These are phyloP conservation scores for Fusarium continuum DNA, from an alignment of 2,329 filamentous ascomycete genomes.

Conservation along the genomic window DNA sequence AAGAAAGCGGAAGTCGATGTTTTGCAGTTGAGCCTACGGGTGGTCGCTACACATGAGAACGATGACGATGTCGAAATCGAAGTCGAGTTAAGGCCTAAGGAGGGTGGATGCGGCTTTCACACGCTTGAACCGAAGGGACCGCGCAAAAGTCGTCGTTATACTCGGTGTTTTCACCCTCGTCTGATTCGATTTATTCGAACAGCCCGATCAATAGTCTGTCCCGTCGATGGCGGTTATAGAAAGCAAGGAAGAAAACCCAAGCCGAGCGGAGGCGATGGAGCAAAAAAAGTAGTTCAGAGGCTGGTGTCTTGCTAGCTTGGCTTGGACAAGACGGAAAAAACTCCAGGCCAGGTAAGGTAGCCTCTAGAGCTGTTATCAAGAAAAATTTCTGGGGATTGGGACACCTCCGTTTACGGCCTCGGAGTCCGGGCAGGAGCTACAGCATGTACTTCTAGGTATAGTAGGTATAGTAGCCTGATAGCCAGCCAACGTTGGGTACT, in stretches of 20 bases:
- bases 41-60: constrained; percentile 20
- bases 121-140: constrained; percentile 26
- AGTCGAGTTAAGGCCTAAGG: constrained; percentile 32
- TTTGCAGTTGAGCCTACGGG: constrained; percentile 11
- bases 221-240: background rate
- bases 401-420: constrained; percentile 52
- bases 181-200: constrained; percentile 15
- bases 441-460: constrained; percentile 4
- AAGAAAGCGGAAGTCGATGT: background rate
- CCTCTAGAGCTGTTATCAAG: constrained; percentile 37
- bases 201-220: constrained; percentile 7
- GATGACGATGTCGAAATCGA: constrained; percentile 29
- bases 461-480: too few species aligned
- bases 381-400: constrained; percentile 46
- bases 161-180: background rate
- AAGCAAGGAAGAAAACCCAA: constrained; percentile 19
- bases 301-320: constrained; percentile 18
- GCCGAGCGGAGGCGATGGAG: constrained; percentile 32
- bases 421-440: constrained; percentile 45
- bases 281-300: constrained; percentile 30
- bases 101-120: constrained; percentile 32
- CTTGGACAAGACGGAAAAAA: constrained; percentile 29
- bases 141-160: constrained; percentile 11
- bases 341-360: constrained; percentile 17
- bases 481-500: too few species aligned